Evolutionary conservation across 2,329 filamentous ascomycete species (phyloP).

Genomic region (Chaetomiaceae sp.): DNA sequence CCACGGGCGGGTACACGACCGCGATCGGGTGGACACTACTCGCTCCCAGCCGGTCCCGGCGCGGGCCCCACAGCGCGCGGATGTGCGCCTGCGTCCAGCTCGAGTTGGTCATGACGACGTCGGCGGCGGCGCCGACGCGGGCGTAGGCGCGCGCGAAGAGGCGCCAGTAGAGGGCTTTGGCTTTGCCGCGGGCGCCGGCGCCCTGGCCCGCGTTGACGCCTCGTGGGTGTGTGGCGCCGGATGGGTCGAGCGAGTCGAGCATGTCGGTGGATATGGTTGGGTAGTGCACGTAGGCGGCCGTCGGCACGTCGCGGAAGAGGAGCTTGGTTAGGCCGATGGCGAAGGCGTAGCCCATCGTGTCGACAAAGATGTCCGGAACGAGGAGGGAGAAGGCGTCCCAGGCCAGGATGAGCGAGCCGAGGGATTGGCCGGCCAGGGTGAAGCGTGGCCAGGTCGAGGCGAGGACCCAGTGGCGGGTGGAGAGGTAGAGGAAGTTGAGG

Average conservation of each 20-base stretch:
- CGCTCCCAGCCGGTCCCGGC: slow-evolving; percentile 39
- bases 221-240: slow-evolving; percentile 50
- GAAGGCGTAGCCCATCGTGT: slow-evolving; percentile 98
- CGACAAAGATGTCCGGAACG: slow-evolving; percentile 88
- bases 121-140: slow-evolving; percentile 73
- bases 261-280: slow-evolving; percentile 98
- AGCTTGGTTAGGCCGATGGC: slow-evolving; percentile 74
- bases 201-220: slow-evolving; percentile 83
- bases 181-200: slow-evolving; percentile 59
- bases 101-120: slow-evolving; percentile 97
- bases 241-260: slow-evolving; percentile 72
- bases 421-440: slow-evolving; percentile 86
- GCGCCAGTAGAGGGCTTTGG: slow-evolving; percentile 81
- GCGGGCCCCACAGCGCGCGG: slow-evolving; percentile 67
- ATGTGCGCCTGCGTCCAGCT: slow-evolving; percentile 89
- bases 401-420: slow-evolving; percentile 80
- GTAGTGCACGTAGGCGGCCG: slow-evolving; percentile 93
- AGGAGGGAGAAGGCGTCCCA: slow-evolving; percentile 91
- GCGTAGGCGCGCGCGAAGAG: slow-evolving; percentile 78
- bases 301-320: slow-evolving; percentile 74
- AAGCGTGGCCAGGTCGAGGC: slow-evolving; percentile 85
- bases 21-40: slow-evolving; percentile 46
- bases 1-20: slow-evolving; percentile 87
- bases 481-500: slow-evolving; percentile 83
- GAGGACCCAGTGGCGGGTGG: slow-evolving; percentile 79